These are phyloP conservation scores for Globisporangium ultimum DNA, from an alignment of 352 stramenopile genomes.

Conservation along the genomic window DNA sequence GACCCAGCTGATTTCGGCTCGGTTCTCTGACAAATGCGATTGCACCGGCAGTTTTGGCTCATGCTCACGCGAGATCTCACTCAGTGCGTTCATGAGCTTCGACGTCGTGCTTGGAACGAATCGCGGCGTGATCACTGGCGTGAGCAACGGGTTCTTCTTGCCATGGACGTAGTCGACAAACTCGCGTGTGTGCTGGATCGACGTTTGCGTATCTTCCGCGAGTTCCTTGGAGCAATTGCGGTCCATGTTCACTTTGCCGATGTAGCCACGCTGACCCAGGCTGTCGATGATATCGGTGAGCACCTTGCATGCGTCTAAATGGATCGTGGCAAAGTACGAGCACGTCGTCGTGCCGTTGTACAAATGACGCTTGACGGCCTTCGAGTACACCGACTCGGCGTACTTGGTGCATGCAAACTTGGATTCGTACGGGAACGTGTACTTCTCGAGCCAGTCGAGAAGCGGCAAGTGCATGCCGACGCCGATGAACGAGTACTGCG, in stretches of 20 bases:
- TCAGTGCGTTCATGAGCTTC: constrained; percentile 80
- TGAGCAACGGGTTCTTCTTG: constrained; percentile 74
- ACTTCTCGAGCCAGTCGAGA: constrained; percentile 92
- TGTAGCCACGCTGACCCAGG: constrained; percentile 86
- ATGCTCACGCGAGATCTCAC: constrained; percentile 77
- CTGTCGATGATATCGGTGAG: constrained; percentile 83
- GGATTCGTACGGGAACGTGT: constrained; percentile 92
- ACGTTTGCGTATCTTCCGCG: constrained; percentile 82
- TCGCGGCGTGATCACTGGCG: constrained; percentile 90
- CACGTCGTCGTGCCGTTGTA: constrained; percentile 91
- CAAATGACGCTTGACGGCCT: constrained; percentile 85
- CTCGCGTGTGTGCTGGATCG: constrained; percentile 74
- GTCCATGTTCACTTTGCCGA: constrained; percentile 97
- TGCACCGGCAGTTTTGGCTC: constrained; percentile 79
- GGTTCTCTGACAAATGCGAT: constrained; percentile 91
- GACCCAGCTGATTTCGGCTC: constrained; percentile 87
- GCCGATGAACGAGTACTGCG: constrained; percentile 92
- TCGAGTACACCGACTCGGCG: constrained; percentile 83
- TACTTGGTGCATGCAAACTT: constrained; percentile 68
- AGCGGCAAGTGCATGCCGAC: constrained; percentile 93
- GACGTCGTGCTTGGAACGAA: constrained; percentile 91
- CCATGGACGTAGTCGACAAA: constrained; percentile 87
- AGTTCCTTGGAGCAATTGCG: constrained; percentile 84
- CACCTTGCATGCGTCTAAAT: constrained; percentile 89
- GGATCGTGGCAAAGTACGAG: constrained; percentile 93